Evolutionary conservation across 768 basidiomycete genomes (phyloP).

Genomic region (Podaxis pistillaris): DNA sequence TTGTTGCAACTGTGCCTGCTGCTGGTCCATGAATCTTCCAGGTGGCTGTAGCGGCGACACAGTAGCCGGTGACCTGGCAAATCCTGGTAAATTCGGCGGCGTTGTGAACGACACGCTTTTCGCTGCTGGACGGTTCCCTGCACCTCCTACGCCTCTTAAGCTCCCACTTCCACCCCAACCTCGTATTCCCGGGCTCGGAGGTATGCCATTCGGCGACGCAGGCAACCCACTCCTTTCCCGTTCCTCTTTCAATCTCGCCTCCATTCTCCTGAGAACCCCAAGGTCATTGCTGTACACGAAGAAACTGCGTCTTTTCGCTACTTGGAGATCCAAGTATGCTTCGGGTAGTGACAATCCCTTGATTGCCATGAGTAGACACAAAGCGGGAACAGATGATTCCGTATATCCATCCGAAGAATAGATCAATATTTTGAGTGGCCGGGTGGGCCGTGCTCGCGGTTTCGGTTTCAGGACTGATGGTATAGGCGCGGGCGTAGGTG

Average conservation of each 20-base stretch:
- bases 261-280: conserved; percentile 67
- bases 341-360: conserved; percentile 71
- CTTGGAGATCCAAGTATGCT: conserved; percentile 91
- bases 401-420: conserved; percentile 92
- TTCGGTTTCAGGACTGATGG: conserved; percentile 19
- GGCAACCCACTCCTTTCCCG: conserved; percentile 25
- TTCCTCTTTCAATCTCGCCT: conserved; percentile 47
- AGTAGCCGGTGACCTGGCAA: conserved; percentile 15
- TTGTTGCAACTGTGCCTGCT: neutral
- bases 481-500: conserved; percentile 25
- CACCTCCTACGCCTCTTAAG: conserved; percentile 19
- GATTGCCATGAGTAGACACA: conserved; percentile 83
- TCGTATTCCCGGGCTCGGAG: neutral
- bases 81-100: conserved; percentile 19
- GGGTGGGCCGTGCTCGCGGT: conserved; percentile 38
- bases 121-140: conserved; percentile 38
- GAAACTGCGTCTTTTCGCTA: conserved; percentile 76
- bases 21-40: neutral
- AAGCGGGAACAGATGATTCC: conserved; percentile 84
- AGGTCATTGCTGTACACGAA: conserved; percentile 89
- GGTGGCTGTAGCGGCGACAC: conserved; percentile 11
- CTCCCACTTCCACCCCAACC: conserved; percentile 17
- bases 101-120: conserved; percentile 51
- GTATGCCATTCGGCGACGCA: conserved; percentile 17
- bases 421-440: conserved; percentile 72